Percentiles rank a stretch among this genome's conserved stretches.
phyloP scores from a whole-genome alignment of 805 yeast genomes.

The Wickerhamiella azyma region DNA sequence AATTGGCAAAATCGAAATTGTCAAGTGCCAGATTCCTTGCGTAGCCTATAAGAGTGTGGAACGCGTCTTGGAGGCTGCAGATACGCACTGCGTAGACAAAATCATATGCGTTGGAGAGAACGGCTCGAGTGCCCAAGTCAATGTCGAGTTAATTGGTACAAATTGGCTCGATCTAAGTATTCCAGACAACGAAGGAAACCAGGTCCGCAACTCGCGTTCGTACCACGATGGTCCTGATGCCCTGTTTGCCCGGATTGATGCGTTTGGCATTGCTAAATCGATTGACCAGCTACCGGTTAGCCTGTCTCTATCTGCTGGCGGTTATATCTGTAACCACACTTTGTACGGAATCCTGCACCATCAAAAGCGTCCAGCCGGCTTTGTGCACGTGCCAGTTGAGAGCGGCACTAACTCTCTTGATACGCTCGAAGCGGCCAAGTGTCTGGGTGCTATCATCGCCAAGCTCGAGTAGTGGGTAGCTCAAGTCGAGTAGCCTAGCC shows the following conservation, averaged over 20 bases:
- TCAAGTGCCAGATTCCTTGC: constrained; percentile 11
- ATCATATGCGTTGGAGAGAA: constrained; percentile 15
- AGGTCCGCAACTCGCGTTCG: constrained; percentile 1
- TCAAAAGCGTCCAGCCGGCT: constrained; percentile 10
- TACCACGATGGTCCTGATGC: constrained; percentile 12
- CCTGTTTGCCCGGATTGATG: constrained; percentile 12
- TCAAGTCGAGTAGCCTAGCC: no score
- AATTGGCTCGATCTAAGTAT: constrained; percentile 12
- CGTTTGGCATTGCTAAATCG: constrained; percentile 5
- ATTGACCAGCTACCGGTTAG: constrained; percentile 10
- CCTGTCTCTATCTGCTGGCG: constrained; percentile 16
- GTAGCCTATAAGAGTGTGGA: constrained; percentile 11
- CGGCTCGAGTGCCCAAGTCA: constrained; percentile 11
- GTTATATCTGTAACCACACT: constrained; percentile 15
- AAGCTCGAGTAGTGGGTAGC: not conserved
- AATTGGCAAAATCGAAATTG: constrained; percentile 2
- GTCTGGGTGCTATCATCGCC: not conserved
- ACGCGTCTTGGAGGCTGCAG: constrained; percentile 6
- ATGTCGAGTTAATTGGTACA: constrained; percentile 15
- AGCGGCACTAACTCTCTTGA: not conserved
- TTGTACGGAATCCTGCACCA: constrained; percentile 13
- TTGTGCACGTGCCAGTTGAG: constrained; percentile 14
- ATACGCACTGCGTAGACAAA: constrained; percentile 11
- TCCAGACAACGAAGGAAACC: constrained; percentile 13
- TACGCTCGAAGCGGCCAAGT: not conserved